Evolutionary conservation across 2,329 filamentous ascomycete genomes (phyloP), one percentile per base, ranked within the genome.

Genomic region (Verticillium dahliae): DNA sequence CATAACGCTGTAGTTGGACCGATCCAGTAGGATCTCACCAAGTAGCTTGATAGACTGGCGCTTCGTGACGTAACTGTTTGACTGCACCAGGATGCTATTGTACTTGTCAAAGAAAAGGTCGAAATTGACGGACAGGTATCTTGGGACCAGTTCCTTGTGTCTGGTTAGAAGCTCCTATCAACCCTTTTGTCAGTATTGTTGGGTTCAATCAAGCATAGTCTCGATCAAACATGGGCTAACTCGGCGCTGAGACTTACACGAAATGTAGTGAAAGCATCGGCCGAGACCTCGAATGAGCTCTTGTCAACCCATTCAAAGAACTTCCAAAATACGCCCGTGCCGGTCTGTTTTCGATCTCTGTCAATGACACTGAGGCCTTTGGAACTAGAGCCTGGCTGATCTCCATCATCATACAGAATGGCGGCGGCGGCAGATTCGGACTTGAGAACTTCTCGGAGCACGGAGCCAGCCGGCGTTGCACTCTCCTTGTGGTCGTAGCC

Each of bases 231-330:
- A 4, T 31, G 27, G 50, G 38, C 9, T 34, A 35, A 39, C 6
- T n/a, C 14, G 54, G 4, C n/a, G 18, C 45, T 34, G n/a, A 3
- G 39, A 67, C 85, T 70, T 83, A 97, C 91, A 74, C 94, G 85
- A 76, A 99, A 99, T 4, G 94, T 98, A 62, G 93, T 97, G 74
- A 99, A 99, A 1, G 95, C 94, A 80, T 99, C 95, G 37, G 95
- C 94, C 69, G 92, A 93, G 67, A 98, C 91, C 79, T 99, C 95
- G 71, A 99, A 99, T 35, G 90, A 93, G 68, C 92, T 92, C 76
- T 92, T 92, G 77, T 98, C 93, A 69, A 99, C 96, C 92, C 94
- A 99, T 64, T 90, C 87, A 72, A 99, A 98, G 77, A 98, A 98
- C 56, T 86, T 89, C 95, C 95, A 99, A 74, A 99, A 97, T 1